Base-by-base conservation (phyloP, 768 basidiomycete genomes). In the Hericium coralloides region DNA sequence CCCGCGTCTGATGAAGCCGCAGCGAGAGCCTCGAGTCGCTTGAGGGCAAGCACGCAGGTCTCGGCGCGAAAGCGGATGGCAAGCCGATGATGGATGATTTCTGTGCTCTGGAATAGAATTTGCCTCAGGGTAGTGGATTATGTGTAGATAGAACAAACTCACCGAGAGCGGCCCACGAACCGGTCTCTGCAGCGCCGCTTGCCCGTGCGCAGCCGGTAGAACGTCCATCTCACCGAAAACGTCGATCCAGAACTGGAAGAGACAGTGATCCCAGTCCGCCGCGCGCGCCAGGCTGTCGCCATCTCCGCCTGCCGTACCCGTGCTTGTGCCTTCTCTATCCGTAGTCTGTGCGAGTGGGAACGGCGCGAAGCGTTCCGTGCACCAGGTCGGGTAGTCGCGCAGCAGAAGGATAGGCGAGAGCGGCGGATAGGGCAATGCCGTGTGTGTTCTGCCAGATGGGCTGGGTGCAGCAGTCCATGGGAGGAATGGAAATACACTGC, bases 211-310 rank as follows among this genome's bases (percentile, higher is more conserved):
- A 23, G 7, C 43, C 52, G 49, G 66, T 48, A 62, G 66, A 20
- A 66, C 66, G 10, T 59, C 64, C 6, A 72, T 66, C 12, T 69
- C 68, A 14, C 83, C 83, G 38, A 74, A 76, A 55, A 72, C 76
- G 55, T 82, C 78, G 25, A 85, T 72, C 72, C 79, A 79, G 56
- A 84, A 58, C 62, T 82, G 80, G 84, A 84, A 87, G 14, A 85
- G 67, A 65, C 85, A 87, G 57, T 83, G 81, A 37, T 76, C 72
- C 84, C 84, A 87, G 57, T 84, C 82, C 3, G 73, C 67, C 1
- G 62, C 58, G 20, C 82, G 80, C 9, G 43, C 5, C 31, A 31
- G 31, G 31, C 10, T 9, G 31, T 31, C 31, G 10, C 31, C 10
- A 9, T 31, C 31, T 31, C 31, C 31, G 31, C 31, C 31, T n/a